A percentile compares a stretch with the other conserved stretches of the same genome.
These are phyloP conservation scores for Bullera alba DNA, from an alignment of 768 basidiomycete species.

Conservation along the genomic window DNA sequence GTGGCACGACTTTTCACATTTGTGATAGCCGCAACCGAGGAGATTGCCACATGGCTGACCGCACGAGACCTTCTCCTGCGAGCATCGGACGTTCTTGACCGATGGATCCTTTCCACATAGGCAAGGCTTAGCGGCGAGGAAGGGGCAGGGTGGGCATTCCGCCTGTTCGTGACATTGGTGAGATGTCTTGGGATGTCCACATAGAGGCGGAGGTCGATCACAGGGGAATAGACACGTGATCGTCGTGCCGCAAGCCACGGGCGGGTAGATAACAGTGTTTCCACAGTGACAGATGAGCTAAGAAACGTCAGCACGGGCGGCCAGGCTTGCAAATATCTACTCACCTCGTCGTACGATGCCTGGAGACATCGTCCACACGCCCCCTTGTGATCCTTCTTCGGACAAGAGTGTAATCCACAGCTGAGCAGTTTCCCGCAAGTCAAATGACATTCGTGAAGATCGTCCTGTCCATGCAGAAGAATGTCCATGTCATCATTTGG, in stretches of 20 bases:
- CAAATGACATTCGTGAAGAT: conserved; percentile 74
- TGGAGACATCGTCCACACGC: conserved; percentile 74
- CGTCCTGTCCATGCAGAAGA: conserved; percentile 47
- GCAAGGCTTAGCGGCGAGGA: conserved; percentile 69
- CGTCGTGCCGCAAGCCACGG: conserved; percentile 46
- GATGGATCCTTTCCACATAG: conserved; percentile 76
- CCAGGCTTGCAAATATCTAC: conserved; percentile 15
- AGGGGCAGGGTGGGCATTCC: conserved; percentile 79
- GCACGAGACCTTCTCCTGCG: conserved; percentile 78
- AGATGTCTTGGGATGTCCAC: conserved; percentile 70
- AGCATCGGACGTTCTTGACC: conserved; percentile 74
- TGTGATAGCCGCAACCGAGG: conserved; percentile 80
- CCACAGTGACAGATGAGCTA: conserved; percentile 76
- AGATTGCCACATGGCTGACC: conserved; percentile 71
- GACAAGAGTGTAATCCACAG: conserved; percentile 71
- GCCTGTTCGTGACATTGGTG: conserved; percentile 78
- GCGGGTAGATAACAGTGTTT: conserved; percentile 78
- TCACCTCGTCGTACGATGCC: conserved; percentile 85
- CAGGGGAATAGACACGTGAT: conserved; percentile 78
- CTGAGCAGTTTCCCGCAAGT: conserved; percentile 64
- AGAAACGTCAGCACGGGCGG: neutral
- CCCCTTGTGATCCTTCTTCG: conserved; percentile 72
- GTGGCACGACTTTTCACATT: conserved; percentile 77
- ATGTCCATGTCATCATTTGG: conserved; percentile 58
- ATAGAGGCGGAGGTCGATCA: conserved; percentile 59